Conservation (phyloP, 257 asterid genomes). For the Solanum bulbocastanum region DNA sequence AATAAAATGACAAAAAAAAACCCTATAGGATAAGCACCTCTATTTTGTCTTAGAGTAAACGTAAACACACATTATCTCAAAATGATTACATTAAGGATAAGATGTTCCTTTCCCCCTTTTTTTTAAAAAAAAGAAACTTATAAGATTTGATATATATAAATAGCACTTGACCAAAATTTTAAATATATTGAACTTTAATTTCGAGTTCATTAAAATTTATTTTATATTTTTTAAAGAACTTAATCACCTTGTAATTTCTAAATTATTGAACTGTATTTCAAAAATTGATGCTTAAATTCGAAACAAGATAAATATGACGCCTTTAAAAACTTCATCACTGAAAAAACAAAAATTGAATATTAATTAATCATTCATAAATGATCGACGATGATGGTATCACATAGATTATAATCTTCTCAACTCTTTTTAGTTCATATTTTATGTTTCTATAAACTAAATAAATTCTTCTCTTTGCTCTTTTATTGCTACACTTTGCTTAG, state of each 20-base stretch:
- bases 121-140: neutral
- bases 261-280: neutral
- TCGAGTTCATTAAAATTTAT: neutral
- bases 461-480: neutral
- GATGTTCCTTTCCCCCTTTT: neutral
- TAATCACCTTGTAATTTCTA: neutral
- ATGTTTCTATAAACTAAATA: neutral
- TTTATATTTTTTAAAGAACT: neutral
- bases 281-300: neutral
- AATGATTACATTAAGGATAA: neutral
- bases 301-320: too few species aligned
- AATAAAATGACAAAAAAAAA: neutral
- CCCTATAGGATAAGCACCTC: neutral
- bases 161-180: neutral
- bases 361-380: too few species aligned
- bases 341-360: too few species aligned
- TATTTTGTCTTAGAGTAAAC: neutral
- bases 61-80: neutral
- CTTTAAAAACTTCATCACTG: too few species aligned
- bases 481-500: neutral
- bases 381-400: fast-evolving
- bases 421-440: too few species aligned
- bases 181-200: neutral
- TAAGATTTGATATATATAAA: neutral
- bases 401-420: neutral